A percentile compares a stretch with the other conserved stretches of the same genome.
These are phyloP conservation scores for Ogataea hybrid DNA, from an alignment of 1,139 yeast species.

Conservation along the genomic window DNA sequence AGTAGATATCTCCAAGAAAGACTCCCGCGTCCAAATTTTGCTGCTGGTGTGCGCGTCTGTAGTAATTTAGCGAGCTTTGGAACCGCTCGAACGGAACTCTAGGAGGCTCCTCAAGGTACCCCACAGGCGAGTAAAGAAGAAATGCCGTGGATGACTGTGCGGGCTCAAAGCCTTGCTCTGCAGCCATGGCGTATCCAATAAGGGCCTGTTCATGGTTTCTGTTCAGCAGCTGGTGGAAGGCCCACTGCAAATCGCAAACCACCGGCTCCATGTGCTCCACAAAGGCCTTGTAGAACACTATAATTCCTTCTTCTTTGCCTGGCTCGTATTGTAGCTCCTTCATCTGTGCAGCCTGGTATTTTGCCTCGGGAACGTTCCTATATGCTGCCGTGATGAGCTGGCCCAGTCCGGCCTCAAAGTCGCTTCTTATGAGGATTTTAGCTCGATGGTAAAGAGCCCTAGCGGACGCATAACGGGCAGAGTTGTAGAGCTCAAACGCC, in stretches of 20 bases:
- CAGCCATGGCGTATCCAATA: conserved; percentile 78
- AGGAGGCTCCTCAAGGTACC: conserved; percentile 40
- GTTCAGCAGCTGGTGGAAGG: conserved; percentile 54
- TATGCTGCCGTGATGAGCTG: not conserved
- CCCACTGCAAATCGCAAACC: conserved; percentile 57
- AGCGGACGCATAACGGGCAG: conserved; percentile 28
- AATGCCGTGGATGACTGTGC: conserved; percentile 83
- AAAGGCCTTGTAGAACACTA: conserved; percentile 48
- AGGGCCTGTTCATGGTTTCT: conserved; percentile 67
- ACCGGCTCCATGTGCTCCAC: conserved; percentile 52
- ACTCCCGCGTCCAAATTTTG: conserved; percentile 69
- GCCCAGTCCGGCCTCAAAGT: not conserved
- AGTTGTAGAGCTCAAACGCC: conserved; percentile 44
- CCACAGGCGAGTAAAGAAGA: conserved; percentile 62
- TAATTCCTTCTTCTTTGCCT: conserved; percentile 21
- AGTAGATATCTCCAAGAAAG: conserved; percentile 76
- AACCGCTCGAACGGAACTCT: conserved; percentile 39
- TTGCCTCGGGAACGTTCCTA: not conserved
- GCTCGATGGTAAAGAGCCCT: conserved; percentile 40
- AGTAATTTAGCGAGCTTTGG: conserved; percentile 60
- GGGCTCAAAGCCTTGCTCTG: conserved; percentile 80
- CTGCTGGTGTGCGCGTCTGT: conserved; percentile 67
- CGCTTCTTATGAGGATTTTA: conserved; percentile 23
- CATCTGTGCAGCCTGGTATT: not conserved
- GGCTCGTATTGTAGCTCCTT: not conserved